Evolutionary conservation across 2,329 filamentous ascomycete genomes (phyloP).

Genomic region (Cryphonectria carpinicola): DNA sequence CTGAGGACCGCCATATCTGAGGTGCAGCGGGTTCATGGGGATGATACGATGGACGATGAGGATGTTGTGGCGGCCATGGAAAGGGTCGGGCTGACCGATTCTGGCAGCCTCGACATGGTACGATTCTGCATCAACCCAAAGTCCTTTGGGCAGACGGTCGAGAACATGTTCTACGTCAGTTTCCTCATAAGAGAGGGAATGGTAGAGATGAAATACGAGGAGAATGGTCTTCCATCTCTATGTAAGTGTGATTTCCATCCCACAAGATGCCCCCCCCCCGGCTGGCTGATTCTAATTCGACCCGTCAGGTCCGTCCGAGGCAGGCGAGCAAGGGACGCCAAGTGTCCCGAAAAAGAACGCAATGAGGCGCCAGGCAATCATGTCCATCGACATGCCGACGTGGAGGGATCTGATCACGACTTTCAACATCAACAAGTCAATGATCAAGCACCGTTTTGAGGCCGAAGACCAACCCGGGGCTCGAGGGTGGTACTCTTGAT

Average conservation of each 20-base stretch:
- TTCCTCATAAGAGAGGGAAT: constrained; percentile 90
- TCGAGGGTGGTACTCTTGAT: constrained; percentile 65
- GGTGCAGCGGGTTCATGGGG: constrained; percentile 47
- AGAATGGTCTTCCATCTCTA: constrained; percentile 75
- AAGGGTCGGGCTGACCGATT: constrained; percentile 65
- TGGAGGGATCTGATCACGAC: constrained; percentile 79
- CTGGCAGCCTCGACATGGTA: constrained; percentile 77
- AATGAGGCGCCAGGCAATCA: constrained; percentile 80
- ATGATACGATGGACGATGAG: constrained; percentile 51
- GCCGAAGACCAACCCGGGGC: constrained; percentile 55
- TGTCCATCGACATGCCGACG: constrained; percentile 82
- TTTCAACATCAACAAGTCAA: constrained; percentile 75
- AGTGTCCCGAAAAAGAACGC: constrained; percentile 53
- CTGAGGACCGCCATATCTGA: constrained; percentile 51
- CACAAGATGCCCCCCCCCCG: too few species aligned
- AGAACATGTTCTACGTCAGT: constrained; percentile 96
- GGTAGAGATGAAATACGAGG: constrained; percentile 74
- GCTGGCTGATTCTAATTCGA: background rate
- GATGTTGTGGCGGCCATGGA: constrained; percentile 61
- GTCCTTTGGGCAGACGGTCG: constrained; percentile 92
- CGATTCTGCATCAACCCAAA: constrained; percentile 87
- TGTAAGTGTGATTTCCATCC: constrained; percentile 57
- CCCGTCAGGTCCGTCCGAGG: constrained; percentile 7
- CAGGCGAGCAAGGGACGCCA: constrained; percentile 44
- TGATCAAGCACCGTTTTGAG: constrained; percentile 83